Percentiles rank a stretch among this genome's conserved stretches.
phyloP scores from a whole-genome alignment of 73 alveolate species.

The Loxodes magnus region DNA sequence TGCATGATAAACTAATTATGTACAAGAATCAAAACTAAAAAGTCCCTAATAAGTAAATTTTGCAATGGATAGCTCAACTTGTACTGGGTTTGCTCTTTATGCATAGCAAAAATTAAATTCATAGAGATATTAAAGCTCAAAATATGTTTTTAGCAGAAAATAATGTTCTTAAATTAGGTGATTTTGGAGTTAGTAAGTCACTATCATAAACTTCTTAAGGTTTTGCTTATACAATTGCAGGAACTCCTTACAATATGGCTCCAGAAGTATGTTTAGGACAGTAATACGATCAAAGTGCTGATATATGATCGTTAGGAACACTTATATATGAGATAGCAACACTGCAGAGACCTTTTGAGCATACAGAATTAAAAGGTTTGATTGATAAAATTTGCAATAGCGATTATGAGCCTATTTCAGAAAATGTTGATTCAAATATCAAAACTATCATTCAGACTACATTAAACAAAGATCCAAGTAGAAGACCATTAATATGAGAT shows the following conservation, averaged over 20 bases:
- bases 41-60: constrained; percentile 58
- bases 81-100: constrained; percentile 79
- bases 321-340: constrained; percentile 87
- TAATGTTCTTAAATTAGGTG: constrained; percentile 85
- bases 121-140: constrained; percentile 87
- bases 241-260: constrained; percentile 95
- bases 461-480: constrained; percentile 69
- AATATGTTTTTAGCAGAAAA: constrained; percentile 78
- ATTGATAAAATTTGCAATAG: constrained; percentile 43
- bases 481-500: constrained; percentile 81
- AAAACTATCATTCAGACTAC: constrained; percentile 34
- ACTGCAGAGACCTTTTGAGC: constrained; percentile 86
- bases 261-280: constrained; percentile 92
- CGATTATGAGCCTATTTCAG: constrained; percentile 43
- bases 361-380: constrained; percentile 41
- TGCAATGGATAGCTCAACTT: constrained; percentile 74
- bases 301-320: constrained; percentile 97
- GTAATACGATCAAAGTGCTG: constrained; percentile 89
- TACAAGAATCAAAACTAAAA: constrained; percentile 32
- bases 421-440: constrained; percentile 30
- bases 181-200: constrained; percentile 91
- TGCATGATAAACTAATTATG: constrained; percentile 64
- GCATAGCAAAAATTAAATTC: constrained; percentile 88
- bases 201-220: constrained; percentile 66
- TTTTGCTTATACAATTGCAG: constrained; percentile 76